Base-by-base conservation (phyloP, 768 basidiomycete species). In the Russula olivacea region DNA sequence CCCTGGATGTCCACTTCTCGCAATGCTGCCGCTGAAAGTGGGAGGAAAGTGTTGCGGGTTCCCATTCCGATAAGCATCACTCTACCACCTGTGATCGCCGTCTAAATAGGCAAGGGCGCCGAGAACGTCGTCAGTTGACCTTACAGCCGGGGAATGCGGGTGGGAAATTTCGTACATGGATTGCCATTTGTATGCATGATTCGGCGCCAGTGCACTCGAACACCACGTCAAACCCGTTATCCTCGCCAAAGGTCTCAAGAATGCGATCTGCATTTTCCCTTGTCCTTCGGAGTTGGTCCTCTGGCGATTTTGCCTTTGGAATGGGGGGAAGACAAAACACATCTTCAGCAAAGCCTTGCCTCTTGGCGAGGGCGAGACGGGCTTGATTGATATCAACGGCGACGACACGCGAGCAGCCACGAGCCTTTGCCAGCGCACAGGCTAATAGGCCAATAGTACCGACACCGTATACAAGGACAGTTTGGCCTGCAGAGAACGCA, bases 51-150 rank as follows among this genome's bases (percentile, higher is more conserved):
- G 69, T 87, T 88, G 62, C 87, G 83, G 17, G 92, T 84, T 68
- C 96, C 96, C 96, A 98, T 98, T 23, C 96, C 96, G 67, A 98
- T 85, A 69, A 93, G 89, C 81, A 93, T 87, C 60, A 97, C 91
- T 72, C 89, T 92, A 55, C 92, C 91, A 55, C 94, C 95, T 19
- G 89, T 79, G 56, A 81, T 78, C 17, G 94, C 92, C 69, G 87
- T 83, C 92, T 93, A 73, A 38, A 57, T 47, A 28, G 48, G 49
- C 25, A 59, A 64, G 60, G 43, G 59, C 25, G 48, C 63, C 63
- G 49, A 55, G 58, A 61, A 65, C 62, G 55, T 65, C 54, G 61
- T 40, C 32, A 63, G 41, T 55, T 56, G 59, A 50, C 36, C 51
- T 7, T 21, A 52, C 32, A 54, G 28, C 59, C 48, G 43, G 54